A percentile compares a stretch with the other conserved stretches of the same genome.
These are phyloP conservation scores for Symbiodinium natans DNA, from an alignment of 73 alveolate species.

Conservation along the genomic window DNA sequence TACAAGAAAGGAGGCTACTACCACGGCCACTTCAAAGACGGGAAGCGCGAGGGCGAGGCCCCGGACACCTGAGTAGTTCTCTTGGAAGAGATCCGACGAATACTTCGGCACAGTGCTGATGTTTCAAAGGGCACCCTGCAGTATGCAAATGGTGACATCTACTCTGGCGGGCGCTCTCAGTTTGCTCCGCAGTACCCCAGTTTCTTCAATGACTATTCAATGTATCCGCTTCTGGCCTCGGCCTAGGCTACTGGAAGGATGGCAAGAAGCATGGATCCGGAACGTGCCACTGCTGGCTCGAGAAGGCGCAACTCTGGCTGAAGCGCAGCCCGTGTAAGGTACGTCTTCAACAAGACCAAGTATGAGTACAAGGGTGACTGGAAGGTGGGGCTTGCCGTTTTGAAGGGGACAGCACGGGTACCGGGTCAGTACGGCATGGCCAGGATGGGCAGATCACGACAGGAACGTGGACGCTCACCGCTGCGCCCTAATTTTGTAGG, in stretches of 20 bases:
- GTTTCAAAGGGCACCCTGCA: constrained; percentile 67
- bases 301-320: neutral
- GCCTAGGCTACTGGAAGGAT: constrained; percentile 60
- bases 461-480: constrained; percentile 88
- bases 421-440: neutral
- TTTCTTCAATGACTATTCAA: no score
- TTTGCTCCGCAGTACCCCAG: neutral
- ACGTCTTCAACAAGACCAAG: constrained; percentile 83
- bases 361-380: constrained; percentile 83
- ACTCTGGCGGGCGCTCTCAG: constrained; percentile 22
- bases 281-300: constrained; percentile 20
- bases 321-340: neutral
- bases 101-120: neutral
- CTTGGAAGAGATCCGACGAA: no score
- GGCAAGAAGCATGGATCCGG: constrained; percentile 91
- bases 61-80: neutral
- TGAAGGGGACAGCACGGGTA: neutral
- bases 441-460: constrained; percentile 72
- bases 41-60: constrained; percentile 82
- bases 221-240: neutral
- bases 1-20: constrained; percentile 88
- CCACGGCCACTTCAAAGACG: constrained; percentile 86
- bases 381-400: constrained; percentile 5
- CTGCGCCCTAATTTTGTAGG: neutral
- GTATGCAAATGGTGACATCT: constrained; percentile 91